Evolutionary conservation across 345 rosid species (phyloP), one percentile per base, ranked within the genome.

Genomic region (Salix dunnii): DNA sequence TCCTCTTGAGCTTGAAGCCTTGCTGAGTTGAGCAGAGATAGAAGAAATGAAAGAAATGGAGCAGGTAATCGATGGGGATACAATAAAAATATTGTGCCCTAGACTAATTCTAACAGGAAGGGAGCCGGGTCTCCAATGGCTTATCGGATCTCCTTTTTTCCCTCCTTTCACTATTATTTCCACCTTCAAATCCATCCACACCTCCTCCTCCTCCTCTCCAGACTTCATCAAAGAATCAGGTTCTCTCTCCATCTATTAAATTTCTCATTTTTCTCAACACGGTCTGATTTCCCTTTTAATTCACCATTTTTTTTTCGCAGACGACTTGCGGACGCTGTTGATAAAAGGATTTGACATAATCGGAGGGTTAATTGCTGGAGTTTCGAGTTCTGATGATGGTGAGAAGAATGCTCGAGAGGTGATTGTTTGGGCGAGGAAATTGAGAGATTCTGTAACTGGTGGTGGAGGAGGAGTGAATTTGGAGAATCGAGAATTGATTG

Each of bases 211-310:
- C 63, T 27, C 81, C 81, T 84, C 86, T 42, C 82, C 88, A 6
- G 94, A 95, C 81, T 86, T 79, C 87, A 58, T 28, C 77, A 87
- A 81, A 83, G 99, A 95, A 83, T 87, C 97, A 68, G 98, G 97
- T 90, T 75, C 61, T 62, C 3, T 74, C 35, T 33, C 10, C 74
- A 73, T 36, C 35, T 11, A 62, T 23, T 3, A 70, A 67, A 42
- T n/a, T 33, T 78, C 55, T 23, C 3, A 11, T 8, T 25, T 76
- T 60, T 13, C 53, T 27, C 0, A 43, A 18, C n/a, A 23, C 28
- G 64, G 48, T 20, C 2, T 35, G 31, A 61, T 27, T 73, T 9
- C 30, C 40, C 30, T 33, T 73, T 11, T 31, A 17, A 64, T 62
- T 62, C 12, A 42, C 23, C 67, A 1, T 68, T 27, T 53, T 48